Evolutionary conservation across 116 monocot genomes (phyloP).

Genomic region (Cymodocea nodosa): DNA sequence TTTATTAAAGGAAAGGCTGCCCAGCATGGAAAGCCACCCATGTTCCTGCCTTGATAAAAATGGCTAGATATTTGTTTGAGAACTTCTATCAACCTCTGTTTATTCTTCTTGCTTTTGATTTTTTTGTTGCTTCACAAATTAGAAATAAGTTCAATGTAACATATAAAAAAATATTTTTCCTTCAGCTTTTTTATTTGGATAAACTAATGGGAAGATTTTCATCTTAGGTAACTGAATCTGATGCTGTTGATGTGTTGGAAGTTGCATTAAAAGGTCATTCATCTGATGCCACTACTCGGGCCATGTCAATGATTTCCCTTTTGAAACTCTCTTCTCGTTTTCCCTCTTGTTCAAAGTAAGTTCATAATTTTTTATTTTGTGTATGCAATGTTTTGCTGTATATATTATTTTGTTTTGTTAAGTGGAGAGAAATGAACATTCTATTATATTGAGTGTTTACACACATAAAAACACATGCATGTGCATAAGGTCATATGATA

Average conservation of each 20-base stretch:
- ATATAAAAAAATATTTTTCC: neutral
- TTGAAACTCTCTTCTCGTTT: slow-evolving; percentile 93
- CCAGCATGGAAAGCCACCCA: no score
- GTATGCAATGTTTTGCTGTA: neutral
- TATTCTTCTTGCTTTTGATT: no score
- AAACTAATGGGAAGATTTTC: neutral
- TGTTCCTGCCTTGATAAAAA: no score
- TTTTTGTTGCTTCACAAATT: no score
- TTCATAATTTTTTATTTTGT: neutral
- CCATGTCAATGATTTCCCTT: slow-evolving; percentile 87
- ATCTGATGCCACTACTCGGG: slow-evolving; percentile 74
- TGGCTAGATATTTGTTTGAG: no score
- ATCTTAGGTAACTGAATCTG: slow-evolving; percentile 84
- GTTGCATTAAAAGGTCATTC: slow-evolving; percentile 54
- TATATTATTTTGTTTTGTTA: neutral
- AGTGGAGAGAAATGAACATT: no score
- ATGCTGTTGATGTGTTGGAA: slow-evolving; percentile 78
- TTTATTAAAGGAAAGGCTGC: no score
- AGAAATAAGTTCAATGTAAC: no score
- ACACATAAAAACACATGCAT: no score
- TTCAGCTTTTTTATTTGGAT: neutral
- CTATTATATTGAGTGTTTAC: no score
- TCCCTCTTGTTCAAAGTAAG: slow-evolving; percentile 77
- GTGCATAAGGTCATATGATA: no score
- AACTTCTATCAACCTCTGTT: no score